phyloP scores from a whole-genome alignment of 257 asterid genomes.

The Ehretia macrophylla region DNA sequence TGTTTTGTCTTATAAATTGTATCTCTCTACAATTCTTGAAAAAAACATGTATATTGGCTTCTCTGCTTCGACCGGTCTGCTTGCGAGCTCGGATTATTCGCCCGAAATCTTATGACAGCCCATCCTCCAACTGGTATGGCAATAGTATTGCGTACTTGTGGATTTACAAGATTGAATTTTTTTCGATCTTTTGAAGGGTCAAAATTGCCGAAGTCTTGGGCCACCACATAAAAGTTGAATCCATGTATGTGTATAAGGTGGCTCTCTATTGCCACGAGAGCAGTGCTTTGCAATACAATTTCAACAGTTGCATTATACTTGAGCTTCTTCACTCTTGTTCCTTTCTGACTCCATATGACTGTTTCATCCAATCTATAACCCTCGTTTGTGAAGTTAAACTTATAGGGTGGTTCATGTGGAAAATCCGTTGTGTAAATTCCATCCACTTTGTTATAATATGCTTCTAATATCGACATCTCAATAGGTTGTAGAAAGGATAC shows the following conservation, averaged over 20 bases:
- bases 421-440: constrained; percentile 9
- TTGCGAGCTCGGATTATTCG: constrained; percentile 35
- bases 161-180: constrained; percentile 5
- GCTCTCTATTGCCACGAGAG: neutral
- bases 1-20: constrained; percentile 33
- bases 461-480: neutral
- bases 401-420: neutral
- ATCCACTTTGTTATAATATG: constrained; percentile 5
- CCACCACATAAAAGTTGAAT: constrained; percentile 6
- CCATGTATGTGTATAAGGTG: constrained; percentile 12
- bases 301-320: constrained; percentile 4
- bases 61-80: constrained; percentile 68
- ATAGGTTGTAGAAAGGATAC: neutral
- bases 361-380: neutral
- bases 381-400: neutral
- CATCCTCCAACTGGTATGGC: constrained; percentile 4
- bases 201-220: constrained; percentile 3
- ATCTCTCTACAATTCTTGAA: constrained; percentile 39
- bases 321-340: constrained; percentile 3
- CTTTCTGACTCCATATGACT: neutral
- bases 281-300: constrained; percentile 3
- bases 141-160: neutral
- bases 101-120: constrained; percentile 2
- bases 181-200: neutral
- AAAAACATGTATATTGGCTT: constrained; percentile 63